Base-by-base conservation (phyloP, 2,329 filamentous ascomycete genomes). In the Verruconis gallopava region DNA sequence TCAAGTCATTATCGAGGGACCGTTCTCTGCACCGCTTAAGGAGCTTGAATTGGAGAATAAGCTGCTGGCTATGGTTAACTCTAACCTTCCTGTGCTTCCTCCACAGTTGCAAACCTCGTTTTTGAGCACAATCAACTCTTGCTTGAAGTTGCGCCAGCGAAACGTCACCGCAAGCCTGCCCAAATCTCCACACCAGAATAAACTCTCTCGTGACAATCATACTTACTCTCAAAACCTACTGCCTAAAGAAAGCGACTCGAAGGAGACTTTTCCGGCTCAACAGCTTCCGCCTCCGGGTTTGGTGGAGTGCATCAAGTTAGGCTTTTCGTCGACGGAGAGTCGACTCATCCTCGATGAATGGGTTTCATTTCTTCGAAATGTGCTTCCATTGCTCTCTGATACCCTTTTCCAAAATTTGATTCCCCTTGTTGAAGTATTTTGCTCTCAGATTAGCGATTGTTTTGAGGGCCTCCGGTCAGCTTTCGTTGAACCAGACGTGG, bases 331-430 rank as follows among this genome's bases (percentile, higher is more conserved):
- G 3, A 57, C 72, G 2, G 77, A 69, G 41, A 88, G 84, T 50
- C 77, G 85, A 4, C 69, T 77, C 5, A 79, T 93, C 4, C 66
- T 98, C 25, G 88, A 96, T 52, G 88, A 84, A 55, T 98, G 93
- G 93, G 78, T 95, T 6, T 71, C 75, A 21, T 88, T 98, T 50
- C 68, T 98, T 5, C 75, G 77, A 3, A 82, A 89, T 55, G 84
- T 85, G 35, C 65, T 98, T 21, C 85, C 88, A 0, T 69, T 93
- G 12, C 94, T 93, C 58, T 73, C 81, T 0, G 79, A 83, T 34
- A 77, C 80, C 4, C 85, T 95, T 36, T 95, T 95, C 56, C 83
- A 94, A 55, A 81, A 91, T 40, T 65, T 98, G 22, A 79, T 98
- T 41, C 91, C 86, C 9, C 68, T 98, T 3, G 88, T 95, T 1